These are phyloP conservation scores for Eucalyptus shirleyi DNA, from an alignment of 345 rosid genomes.

Conservation along the genomic window DNA sequence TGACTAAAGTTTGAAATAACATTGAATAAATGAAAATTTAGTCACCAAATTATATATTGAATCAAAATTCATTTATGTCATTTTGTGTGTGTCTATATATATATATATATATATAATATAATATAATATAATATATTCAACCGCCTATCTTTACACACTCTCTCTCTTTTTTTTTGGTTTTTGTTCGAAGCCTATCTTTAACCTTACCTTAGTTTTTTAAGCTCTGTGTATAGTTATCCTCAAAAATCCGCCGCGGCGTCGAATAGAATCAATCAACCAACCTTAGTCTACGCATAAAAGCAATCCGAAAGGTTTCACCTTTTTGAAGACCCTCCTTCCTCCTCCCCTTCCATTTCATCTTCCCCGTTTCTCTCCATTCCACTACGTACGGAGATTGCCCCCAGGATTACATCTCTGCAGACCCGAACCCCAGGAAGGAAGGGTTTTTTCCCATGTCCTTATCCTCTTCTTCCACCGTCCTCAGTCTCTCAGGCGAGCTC, in stretches of 20 bases:
- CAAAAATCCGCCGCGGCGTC: background rate
- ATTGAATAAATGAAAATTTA: too few species aligned
- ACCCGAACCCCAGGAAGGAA: background rate
- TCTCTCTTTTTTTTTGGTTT: too few species aligned
- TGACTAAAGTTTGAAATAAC: too few species aligned
- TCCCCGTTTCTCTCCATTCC: background rate
- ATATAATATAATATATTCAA: background rate
- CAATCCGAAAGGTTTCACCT: background rate
- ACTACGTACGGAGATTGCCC: background rate
- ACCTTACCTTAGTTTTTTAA: background rate
- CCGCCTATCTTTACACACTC: background rate
- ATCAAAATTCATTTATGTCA: too few species aligned
- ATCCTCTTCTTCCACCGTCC: background rate
- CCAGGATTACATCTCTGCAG: background rate
- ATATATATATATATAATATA: too few species aligned
- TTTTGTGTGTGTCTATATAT: background rate
- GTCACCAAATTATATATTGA: too few species aligned
- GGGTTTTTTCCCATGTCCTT: background rate
- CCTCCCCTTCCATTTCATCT: background rate
- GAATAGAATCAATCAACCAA: background rate
- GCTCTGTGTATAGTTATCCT: background rate
- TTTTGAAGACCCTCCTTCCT: background rate
- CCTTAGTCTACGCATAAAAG: background rate
- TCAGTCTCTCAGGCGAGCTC: background rate
- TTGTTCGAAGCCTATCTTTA: background rate